Conservation (phyloP, 2,329 filamentous ascomycete genomes). For the Verticillium albo-atrum region DNA sequence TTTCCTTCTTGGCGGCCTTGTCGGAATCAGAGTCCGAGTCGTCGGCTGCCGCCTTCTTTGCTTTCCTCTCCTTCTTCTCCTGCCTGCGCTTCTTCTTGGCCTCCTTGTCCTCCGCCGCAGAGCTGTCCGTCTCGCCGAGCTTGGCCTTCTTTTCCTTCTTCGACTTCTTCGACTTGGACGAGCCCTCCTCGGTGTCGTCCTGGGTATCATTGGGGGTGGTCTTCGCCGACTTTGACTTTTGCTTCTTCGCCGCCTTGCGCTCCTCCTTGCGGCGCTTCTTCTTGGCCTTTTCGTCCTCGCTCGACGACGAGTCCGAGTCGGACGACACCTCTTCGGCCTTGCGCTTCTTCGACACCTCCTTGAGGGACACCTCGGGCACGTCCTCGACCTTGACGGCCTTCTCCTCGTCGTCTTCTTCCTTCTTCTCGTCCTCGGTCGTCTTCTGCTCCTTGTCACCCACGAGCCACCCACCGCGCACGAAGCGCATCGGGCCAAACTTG, state of each 20-base stretch:
- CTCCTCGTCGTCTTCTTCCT: slow-evolving; percentile 18
- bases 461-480: slow-evolving; percentile 77
- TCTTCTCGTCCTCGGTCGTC: slow-evolving; percentile 26
- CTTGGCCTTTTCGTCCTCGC: slow-evolving; percentile 26
- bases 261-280: slow-evolving; percentile 33
- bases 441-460: slow-evolving; percentile 53
- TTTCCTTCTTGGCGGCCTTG: slow-evolving; percentile 46
- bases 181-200: slow-evolving; percentile 16
- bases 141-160: slow-evolving; percentile 25
- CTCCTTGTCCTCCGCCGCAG: slow-evolving; percentile 10
- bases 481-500: slow-evolving; percentile 77
- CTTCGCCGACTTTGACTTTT: slow-evolving; percentile 8
- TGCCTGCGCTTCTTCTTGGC: slow-evolving; percentile 25
- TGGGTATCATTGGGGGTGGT: slow-evolving; percentile 11
- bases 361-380: slow-evolving; percentile 19
- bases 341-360: slow-evolving; percentile 46
- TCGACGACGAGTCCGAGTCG: slow-evolving; percentile 19
- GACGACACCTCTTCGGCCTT: slow-evolving; percentile 37
- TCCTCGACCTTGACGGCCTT: slow-evolving; percentile 16
- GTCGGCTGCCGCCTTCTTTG: slow-evolving; percentile 27
- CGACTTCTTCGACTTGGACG: slow-evolving; percentile 25
- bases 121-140: slow-evolving; percentile 15
- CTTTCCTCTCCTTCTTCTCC: slow-evolving; percentile 16
- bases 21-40: slow-evolving; percentile 25
- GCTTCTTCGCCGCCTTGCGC: slow-evolving; percentile 25